phyloP scores from a whole-genome alignment of 2,329 filamentous ascomycete species.

The Epicoccum sorghinum region DNA sequence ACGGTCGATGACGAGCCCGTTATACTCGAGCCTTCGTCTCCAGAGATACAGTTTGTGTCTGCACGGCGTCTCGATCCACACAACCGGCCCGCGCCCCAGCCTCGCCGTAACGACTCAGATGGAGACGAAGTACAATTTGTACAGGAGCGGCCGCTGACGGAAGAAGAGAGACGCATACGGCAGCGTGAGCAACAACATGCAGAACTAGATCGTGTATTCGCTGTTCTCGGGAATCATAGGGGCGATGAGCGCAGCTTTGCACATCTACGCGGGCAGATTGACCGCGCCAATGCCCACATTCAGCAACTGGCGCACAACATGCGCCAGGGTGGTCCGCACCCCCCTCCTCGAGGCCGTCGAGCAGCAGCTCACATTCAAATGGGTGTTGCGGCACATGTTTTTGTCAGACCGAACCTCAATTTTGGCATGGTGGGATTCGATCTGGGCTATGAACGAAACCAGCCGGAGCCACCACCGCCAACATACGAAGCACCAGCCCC shows the following conservation, averaged over 20 bases:
- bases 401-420: conserved; percentile 39
- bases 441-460: conserved; percentile 41
- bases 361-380: conserved; percentile 23
- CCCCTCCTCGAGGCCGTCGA: conserved; percentile 22
- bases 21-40: conserved; percentile 35
- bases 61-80: conserved; percentile 34
- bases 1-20: conserved; percentile 19
- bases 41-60: conserved; percentile 59
- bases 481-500: conserved; percentile 69
- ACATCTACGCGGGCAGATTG: conserved; percentile 30
- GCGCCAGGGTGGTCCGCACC: conserved; percentile 21
- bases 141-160: conserved; percentile 30
- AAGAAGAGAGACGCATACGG: conserved; percentile 24
- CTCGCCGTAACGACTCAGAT: conserved; percentile 20
- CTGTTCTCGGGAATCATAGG: conserved; percentile 25
- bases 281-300: conserved; percentile 27
- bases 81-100: conserved; percentile 9
- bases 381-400: conserved; percentile 10
- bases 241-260: conserved; percentile 17
- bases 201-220: conserved; percentile 27
- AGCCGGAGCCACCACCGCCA: conserved; percentile 38
- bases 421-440: conserved; percentile 55
- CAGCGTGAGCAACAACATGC: conserved; percentile 10
- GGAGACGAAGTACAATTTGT: conserved; percentile 42
- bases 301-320: conserved; percentile 20